These are phyloP conservation scores for Cladorrhinum samala DNA, from an alignment of 495 filamentous ascomycete genomes.

Conservation along the genomic window DNA sequence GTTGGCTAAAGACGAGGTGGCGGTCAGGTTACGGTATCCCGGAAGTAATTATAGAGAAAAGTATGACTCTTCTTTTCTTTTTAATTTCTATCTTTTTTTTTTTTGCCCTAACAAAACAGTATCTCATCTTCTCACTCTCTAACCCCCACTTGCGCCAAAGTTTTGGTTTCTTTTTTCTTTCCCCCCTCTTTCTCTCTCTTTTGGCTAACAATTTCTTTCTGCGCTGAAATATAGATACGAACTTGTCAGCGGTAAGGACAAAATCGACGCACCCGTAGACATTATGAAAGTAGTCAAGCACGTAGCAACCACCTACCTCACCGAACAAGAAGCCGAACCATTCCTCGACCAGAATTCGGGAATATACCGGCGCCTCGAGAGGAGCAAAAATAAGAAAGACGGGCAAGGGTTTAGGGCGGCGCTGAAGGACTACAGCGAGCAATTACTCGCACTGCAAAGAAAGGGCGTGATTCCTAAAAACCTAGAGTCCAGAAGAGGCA, in stretches of 20 bases:
- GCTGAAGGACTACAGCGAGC: constrained; percentile 69
- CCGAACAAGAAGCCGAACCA: constrained; percentile 52
- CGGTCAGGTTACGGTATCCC: constrained; percentile 64
- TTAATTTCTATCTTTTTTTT: neutral
- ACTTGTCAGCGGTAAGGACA: constrained; percentile 67
- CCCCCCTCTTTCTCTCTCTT: neutral
- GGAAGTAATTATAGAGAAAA: constrained; percentile 63
- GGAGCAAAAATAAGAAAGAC: constrained; percentile 55
- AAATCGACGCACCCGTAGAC: constrained; percentile 81
- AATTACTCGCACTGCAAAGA: constrained; percentile 50
- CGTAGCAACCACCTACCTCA: constrained; percentile 68
- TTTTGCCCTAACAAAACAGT: neutral
- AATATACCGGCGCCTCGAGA: constrained; percentile 62
- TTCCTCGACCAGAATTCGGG: constrained; percentile 71
- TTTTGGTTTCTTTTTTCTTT: neutral
- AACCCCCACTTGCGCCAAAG: neutral
- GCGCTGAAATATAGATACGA: constrained; percentile 54
- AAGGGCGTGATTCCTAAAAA: constrained; percentile 64
- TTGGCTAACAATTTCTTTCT: constrained; percentile 13
- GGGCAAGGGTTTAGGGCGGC: constrained; percentile 61
- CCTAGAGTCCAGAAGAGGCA: constrained; percentile 55
- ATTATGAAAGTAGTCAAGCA: constrained; percentile 73
- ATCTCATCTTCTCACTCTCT: neutral
- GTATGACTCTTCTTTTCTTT: constrained; percentile 35
- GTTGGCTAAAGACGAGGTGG: constrained; percentile 45